Percentiles rank a stretch among this genome's conserved stretches.
These are phyloP conservation scores for Nigrospora sphaerica DNA, from an alignment of 2,329 filamentous ascomycete species.

Conservation along the genomic window DNA sequence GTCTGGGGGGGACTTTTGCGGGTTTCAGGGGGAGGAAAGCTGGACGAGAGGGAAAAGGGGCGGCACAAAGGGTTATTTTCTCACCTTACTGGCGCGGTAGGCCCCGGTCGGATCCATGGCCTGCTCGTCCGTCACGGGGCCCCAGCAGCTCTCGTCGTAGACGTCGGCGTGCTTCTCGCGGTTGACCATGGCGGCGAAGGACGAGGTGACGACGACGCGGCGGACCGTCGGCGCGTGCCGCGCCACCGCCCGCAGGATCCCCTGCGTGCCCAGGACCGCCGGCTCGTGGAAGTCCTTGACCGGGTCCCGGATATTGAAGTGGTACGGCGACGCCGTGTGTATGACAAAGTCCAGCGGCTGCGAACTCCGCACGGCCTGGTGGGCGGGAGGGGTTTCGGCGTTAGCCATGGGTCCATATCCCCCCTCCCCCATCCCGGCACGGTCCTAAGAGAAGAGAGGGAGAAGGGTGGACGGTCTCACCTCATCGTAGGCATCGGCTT, in stretches of 20 bases:
- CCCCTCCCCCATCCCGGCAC: too few species aligned
- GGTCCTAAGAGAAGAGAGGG: too few species aligned
- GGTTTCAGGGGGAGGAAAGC: too few species aligned
- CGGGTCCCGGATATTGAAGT: background rate
- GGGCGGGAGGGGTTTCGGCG: too few species aligned
- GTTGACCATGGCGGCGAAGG: slow-evolving; percentile 39
- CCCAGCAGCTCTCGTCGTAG: slow-evolving; percentile 40
- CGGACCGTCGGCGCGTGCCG: slow-evolving; percentile 50
- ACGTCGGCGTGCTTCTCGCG: slow-evolving; percentile 25
- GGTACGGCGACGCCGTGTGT: background rate
- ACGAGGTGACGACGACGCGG: slow-evolving; percentile 56
- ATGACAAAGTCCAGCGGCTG: background rate
- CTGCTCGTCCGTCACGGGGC: slow-evolving; percentile 36
- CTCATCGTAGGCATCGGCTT: too few species aligned
- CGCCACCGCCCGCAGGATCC: slow-evolving; percentile 63
- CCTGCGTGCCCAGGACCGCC: slow-evolving; percentile 50
- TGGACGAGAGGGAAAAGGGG: too few species aligned
- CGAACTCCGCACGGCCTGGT: too few species aligned
- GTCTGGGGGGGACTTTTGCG: too few species aligned
- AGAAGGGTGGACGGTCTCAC: too few species aligned
- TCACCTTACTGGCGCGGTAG: background rate
- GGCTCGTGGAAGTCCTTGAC: slow-evolving; percentile 46
- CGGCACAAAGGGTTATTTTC: too few species aligned
- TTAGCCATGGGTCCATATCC: too few species aligned
- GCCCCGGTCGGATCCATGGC: slow-evolving; percentile 9